Base-by-base conservation (phyloP, 2,329 filamentous ascomycete genomes). In the Zalaria obscura region DNA sequence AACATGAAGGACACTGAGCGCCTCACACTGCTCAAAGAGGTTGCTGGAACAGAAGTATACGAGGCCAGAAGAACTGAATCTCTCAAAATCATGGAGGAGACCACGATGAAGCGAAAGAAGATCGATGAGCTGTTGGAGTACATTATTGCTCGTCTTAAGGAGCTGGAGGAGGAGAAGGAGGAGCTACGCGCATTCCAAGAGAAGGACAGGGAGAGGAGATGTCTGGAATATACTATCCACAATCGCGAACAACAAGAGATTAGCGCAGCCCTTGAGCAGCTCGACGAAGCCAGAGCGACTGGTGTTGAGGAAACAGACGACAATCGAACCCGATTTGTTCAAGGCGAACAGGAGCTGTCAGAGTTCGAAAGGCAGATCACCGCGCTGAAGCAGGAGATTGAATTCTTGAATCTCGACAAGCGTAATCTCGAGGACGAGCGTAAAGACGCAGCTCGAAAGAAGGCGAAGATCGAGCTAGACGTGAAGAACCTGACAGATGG, bases 1-100 rank as follows among this genome's bases (percentile, higher is more conserved):
- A 98, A 96, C 60, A 98, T 98, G 91, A 95, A 95, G 62, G 91
- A 98, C 60, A 78, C 80, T 1, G 88, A 95, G 59, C 77, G 91
- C 40, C 66, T 98, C 47, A 88, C 83, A 50, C 68, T 98, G 45
- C 66, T 98, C 47, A 98, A 98, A 63, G 91, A 96, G 57, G 91
- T 98, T n/a, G 91, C 91, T 1, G 91, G 91, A 47, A 98, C 91
- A 5, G 87, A 95, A 55, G 87, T 95, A 36, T 98, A 98, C 63
- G 91, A 98, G 63, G 82, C 85, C 40, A 81, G 89, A 43, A 78
- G 93, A 47, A 75, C 85, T 27, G 89, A 98, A 61, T 94, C 86
- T 36, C 67, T 93, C 50, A 95, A 94, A 66, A 94, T 98, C 53
- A 94, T 98, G 85, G 77, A 79, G 47, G 91, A 98, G 51, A 96